Evolutionary conservation across 208 protist genomes (phyloP), one percentile per base, ranked within the genome.

Genomic region (Vickermania spadyakhi): DNA sequence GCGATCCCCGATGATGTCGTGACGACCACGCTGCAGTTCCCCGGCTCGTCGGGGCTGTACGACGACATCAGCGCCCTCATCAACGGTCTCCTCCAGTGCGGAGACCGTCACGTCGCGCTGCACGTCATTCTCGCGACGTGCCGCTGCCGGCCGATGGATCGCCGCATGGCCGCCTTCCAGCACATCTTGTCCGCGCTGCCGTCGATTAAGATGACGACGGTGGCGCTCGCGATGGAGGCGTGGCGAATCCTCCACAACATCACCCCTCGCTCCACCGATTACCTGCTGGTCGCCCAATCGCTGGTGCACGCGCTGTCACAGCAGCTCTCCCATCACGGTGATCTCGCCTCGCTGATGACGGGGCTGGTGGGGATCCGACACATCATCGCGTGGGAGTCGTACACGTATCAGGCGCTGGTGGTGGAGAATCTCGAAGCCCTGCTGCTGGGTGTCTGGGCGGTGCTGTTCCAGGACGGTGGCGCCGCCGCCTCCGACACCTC

Each of bases 221-320:
- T 75, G 22, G 76, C 83, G 41, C 71, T 91, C 36, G 84, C 80
- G 14, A 77, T 91, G 75, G 84, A 88, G 70, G 80, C 72, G 52
- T 87, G 78, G 72, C 70, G 72, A 14, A 60, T 68, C 14, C 58
- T 91, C 13, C 83, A 88, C 52, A 60, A 56, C 25, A 75, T 88
- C 52, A 73, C 64, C 29, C 23, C 7, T 7, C 64, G 65, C 21
- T 65, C 75, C 1, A 60, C 66, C 3, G 77, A 84, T 51, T 80
- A 75, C 70, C 52, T 74, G 2, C 73, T 77, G 42, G 70, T 88
- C 45, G 68, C 78, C 18, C 69, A 73, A 1, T 72, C 84, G 56
- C 31, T 88, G 56, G 60, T 91, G 23, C 60, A 63, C 30, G 52
- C 79, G 26, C 72, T 75, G 0, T 66, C 70, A 54, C 72, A 65